These are phyloP conservation scores for Pulveroboletus sp. DNA, from an alignment of 768 basidiomycete genomes.

Conservation along the genomic window DNA sequence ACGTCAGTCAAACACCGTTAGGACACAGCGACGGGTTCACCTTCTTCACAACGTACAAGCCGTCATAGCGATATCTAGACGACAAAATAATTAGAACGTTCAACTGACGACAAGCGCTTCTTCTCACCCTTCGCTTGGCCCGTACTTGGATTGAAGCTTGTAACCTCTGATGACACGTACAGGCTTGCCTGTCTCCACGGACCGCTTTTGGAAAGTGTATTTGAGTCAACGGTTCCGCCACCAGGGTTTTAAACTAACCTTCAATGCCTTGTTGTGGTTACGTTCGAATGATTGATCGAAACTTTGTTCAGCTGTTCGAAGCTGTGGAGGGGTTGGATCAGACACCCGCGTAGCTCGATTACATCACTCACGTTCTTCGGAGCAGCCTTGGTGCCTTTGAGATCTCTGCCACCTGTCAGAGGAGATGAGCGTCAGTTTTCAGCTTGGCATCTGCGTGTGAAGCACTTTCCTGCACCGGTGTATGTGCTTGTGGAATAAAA, in stretches of 20 bases:
- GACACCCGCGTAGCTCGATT: background rate
- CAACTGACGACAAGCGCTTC: too few species aligned
- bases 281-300: constrained; percentile 80
- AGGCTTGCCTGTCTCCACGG: constrained; percentile 76
- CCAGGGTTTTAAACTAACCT: constrained; percentile 36
- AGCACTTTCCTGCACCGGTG: constrained; percentile 62
- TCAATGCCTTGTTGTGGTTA: constrained; percentile 62
- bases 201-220: constrained; percentile 42
- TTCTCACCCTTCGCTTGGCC: constrained; percentile 70
- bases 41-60: constrained; percentile 77
- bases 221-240: background rate
- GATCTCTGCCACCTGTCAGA: constrained; percentile 68
- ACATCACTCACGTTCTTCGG: constrained; percentile 72
- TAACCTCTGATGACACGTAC: constrained; percentile 85
- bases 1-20: background rate
- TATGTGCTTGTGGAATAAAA: constrained; percentile 52
- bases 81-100: too few species aligned
- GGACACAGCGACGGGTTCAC: constrained; percentile 31
- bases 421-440: background rate
- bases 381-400: constrained; percentile 75
- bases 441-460: background rate
- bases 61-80: constrained; percentile 93
- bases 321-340: constrained; percentile 38
- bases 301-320: constrained; percentile 86
- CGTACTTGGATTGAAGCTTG: constrained; percentile 59